These are phyloP conservation scores for Podospora pseudoanserina DNA, from an alignment of 495 filamentous ascomycete species.

Conservation along the genomic window DNA sequence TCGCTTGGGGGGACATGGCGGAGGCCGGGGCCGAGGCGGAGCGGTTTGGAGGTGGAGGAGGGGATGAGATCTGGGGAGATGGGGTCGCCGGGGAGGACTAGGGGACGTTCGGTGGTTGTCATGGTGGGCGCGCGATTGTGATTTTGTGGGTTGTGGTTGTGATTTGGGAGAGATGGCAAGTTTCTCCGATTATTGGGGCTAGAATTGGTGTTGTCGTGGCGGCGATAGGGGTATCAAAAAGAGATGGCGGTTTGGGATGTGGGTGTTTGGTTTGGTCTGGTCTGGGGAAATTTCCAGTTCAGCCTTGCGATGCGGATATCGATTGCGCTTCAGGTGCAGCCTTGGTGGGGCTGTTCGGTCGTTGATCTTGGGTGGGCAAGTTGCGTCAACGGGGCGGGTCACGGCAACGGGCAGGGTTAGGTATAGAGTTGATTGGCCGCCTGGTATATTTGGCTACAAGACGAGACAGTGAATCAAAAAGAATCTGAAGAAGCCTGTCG, in stretches of 20 bases:
- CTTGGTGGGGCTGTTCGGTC: slow-evolving; percentile 12
- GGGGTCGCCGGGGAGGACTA: slow-evolving; percentile 78
- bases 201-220: neutral
- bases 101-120: slow-evolving; percentile 38
- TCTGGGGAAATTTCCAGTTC: slow-evolving; percentile 10
- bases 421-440: too few species aligned
- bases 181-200: neutral
- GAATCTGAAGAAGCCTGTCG: too few species aligned
- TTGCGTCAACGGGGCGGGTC: neutral
- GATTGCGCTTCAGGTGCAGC: slow-evolving; percentile 15
- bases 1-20: slow-evolving; percentile 66
- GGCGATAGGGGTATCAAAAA: neutral
- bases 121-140: slow-evolving; percentile 30
- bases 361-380: neutral
- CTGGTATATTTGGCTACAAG: too few species aligned
- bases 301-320: slow-evolving; percentile 15
- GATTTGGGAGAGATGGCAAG: neutral
- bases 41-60: slow-evolving; percentile 57
- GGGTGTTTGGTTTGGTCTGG: neutral
- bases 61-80: slow-evolving; percentile 63
- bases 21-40: slow-evolving; percentile 84
- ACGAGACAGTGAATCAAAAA: too few species aligned
- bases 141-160: neutral
- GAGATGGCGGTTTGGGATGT: neutral
- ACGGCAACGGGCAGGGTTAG: neutral